phyloP scores from a whole-genome alignment of 192 early-diverging fungal species.

The Umbelopsis sp. region DNA sequence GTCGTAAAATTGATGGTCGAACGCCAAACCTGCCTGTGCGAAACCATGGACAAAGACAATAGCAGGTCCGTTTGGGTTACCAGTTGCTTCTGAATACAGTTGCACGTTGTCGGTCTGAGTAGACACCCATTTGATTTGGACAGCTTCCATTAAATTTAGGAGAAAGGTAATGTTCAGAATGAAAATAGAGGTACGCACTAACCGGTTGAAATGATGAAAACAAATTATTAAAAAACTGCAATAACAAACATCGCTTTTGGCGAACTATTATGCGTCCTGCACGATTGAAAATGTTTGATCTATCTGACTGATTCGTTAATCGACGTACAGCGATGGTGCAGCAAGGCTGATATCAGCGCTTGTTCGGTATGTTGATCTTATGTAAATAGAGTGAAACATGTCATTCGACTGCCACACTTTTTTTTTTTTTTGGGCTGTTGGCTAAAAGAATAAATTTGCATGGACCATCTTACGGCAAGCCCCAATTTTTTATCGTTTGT shows the following conservation, averaged over 20 bases:
- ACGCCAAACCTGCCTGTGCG: constrained; percentile 6
- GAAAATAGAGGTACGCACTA: not conserved
- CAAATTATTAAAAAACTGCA: not conserved
- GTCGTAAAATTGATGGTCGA: constrained; percentile 6
- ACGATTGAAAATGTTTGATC: no score
- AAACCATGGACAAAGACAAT: constrained; percentile 12
- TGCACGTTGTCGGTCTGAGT: not conserved
- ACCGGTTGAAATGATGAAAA: not conserved
- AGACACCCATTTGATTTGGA: not conserved
- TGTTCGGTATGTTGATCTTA: no score
- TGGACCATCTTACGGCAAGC: not conserved
- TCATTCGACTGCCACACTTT: no score
- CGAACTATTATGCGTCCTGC: no score
- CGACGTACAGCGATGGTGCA: no score
- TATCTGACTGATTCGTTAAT: not conserved
- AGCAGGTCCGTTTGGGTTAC: not conserved
- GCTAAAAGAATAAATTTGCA: no score
- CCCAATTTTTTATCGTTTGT: not conserved
- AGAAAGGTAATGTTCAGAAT: not conserved
- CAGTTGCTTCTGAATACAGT: not conserved
- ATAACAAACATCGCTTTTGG: no score
- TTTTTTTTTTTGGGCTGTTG: no score
- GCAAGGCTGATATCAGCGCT: no score
- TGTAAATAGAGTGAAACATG: no score
- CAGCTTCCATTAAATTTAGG: not conserved